A percentile compares a stretch with the other conserved stretches of the same genome.
phyloP scores from a whole-genome alignment of 768 basidiomycete genomes.

The Boletales sp. region DNA sequence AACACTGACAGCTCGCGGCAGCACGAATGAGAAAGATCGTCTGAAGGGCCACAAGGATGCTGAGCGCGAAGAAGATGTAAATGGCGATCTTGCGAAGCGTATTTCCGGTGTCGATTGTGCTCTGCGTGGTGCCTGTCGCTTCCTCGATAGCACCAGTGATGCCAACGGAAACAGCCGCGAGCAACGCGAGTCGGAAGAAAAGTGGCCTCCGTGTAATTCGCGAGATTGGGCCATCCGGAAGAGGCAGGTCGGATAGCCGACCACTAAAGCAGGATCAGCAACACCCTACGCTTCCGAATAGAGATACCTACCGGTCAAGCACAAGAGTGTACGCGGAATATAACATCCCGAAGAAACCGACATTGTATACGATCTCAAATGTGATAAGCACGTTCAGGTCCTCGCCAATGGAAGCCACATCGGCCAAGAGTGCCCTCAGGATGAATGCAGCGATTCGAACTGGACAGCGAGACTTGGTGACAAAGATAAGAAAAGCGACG shows the following conservation, averaged over 20 bases:
- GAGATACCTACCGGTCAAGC: constrained; percentile 26
- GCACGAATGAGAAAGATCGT: constrained; percentile 21
- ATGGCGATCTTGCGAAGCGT: constrained; percentile 22
- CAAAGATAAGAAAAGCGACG: background rate
- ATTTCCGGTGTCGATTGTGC: constrained; percentile 10
- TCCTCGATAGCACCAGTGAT: constrained; percentile 25
- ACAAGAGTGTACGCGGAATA: constrained; percentile 34
- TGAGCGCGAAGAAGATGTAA: constrained; percentile 28
- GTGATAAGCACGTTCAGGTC: constrained; percentile 23
- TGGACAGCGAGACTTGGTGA: constrained; percentile 4
- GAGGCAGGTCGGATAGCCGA: constrained; percentile 22
- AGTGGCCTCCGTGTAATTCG: constrained; percentile 17
- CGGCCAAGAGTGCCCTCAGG: constrained; percentile 28
- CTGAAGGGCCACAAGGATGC: constrained; percentile 26
- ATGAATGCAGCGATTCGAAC: constrained; percentile 31
- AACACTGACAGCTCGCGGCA: constrained; percentile 11
- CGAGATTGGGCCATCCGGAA: constrained; percentile 19
- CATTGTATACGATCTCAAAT: constrained; percentile 32
- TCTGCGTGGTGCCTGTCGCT: constrained; percentile 8
- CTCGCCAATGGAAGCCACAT: constrained; percentile 16
- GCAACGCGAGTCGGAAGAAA: constrained; percentile 23
- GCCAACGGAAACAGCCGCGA: constrained; percentile 22
- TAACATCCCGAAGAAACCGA: constrained; percentile 34
- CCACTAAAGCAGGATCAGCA: constrained; percentile 9
- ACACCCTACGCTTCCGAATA: background rate